Conservation (phyloP, 495 filamentous ascomycete species). For the Podospora anserina region DNA sequence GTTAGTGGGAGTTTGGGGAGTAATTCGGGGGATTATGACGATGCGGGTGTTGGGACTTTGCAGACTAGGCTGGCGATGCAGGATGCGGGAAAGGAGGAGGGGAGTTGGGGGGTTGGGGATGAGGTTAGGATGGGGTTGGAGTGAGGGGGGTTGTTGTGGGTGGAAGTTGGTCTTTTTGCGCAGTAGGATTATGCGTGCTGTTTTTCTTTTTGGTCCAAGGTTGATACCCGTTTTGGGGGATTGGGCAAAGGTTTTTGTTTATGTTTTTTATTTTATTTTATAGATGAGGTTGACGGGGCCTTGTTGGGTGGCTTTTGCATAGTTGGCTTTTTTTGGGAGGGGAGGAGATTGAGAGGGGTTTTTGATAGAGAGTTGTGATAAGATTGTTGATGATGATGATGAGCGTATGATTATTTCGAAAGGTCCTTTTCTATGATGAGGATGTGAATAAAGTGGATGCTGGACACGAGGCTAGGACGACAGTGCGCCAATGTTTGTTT, state of each 20-base stretch:
- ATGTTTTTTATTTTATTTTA: neutral
- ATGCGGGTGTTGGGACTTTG: slow-evolving; percentile 23
- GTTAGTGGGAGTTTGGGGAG: slow-evolving; percentile 1
- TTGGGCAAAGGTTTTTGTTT: neutral
- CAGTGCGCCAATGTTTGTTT: too few relatives aligned
- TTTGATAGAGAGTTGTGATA: too few relatives aligned
- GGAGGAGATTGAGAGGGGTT: too few relatives aligned
- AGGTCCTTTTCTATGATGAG: too few relatives aligned
- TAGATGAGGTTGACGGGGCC: neutral
- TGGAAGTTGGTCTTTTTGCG: too few relatives aligned
- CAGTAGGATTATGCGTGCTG: too few relatives aligned
- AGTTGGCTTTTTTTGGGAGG: neutral
- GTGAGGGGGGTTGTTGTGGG: slow-evolving; percentile 9
- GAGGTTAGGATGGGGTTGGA: slow-evolving; percentile 42
- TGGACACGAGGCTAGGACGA: too few relatives aligned
- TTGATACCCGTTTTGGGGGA: slow-evolving; percentile 2
- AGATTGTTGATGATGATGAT: too few relatives aligned
- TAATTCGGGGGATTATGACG: slow-evolving; percentile 27
- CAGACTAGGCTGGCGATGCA: slow-evolving; percentile 31
- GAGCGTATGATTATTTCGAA: too few relatives aligned
- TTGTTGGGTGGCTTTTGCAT: neutral
- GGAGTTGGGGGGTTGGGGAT: slow-evolving; percentile 38
- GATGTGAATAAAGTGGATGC: too few relatives aligned
- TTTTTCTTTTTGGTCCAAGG: slow-evolving; percentile 2
- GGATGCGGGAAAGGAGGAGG: slow-evolving; percentile 29